Evolutionary conservation across 768 basidiomycete genomes (phyloP), one percentile per base, ranked within the genome.

Genomic region (Mycena sanguinolenta): DNA sequence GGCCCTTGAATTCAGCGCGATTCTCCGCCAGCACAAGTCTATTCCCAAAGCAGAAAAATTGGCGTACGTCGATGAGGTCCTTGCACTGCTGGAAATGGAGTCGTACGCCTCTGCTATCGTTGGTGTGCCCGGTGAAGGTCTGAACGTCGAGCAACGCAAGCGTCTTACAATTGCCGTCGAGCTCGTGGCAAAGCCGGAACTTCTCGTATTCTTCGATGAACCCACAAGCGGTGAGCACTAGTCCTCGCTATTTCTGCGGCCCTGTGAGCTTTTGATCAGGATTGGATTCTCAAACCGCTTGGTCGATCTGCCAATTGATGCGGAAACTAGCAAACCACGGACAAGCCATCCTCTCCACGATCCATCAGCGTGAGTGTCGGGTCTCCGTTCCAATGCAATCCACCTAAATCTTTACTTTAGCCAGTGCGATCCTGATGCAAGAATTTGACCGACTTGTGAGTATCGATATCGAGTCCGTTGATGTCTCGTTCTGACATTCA

Each of bases 131-230:
- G 76, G 78, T 19, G 76, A 78, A 62, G 77, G 77, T 19, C 77
- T 85, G 13, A 81, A 79, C 60, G 82, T 84, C 67, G 82, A 84
- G 67, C 84, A 83, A 55, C 77, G 86, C 54, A 87, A 87, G 75
- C 84, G 86, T 30, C 78, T 88, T 27, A 87, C 86, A 13, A 89
- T 88, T 71, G 87, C 84, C 73, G 87, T 88, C 75, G 87, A 88
- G 76, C 81, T 88, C 6, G 86, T 84, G 38, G 84, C 87, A 67
- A 86, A 86, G 77, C 87, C 87, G 19, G 81, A 85, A 67, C 81
- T 88, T 0, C 79, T 88, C 1, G 81, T 87, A 25, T 90, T 90
- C 83, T 79, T 89, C 17, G 89, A 90, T 73, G 89, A 90, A 72
- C 89, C 89, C 1, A 90, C 89, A 1, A 87, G 86, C 52, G 87